phyloP scores from a whole-genome alignment of 305 asterid species.

The Rubia tinctorum region DNA sequence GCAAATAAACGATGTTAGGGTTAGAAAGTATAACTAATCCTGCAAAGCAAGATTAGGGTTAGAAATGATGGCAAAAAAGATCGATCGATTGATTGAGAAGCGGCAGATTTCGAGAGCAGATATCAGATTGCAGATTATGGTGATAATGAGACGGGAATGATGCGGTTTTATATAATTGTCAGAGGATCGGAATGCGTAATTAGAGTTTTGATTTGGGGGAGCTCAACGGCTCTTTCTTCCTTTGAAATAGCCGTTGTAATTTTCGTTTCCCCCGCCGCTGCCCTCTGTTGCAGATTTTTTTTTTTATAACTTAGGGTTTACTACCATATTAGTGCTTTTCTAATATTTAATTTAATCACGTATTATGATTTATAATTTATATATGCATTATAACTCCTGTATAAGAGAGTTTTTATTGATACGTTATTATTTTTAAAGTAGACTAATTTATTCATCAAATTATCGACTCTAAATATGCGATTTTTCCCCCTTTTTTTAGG shows the following conservation, averaged over 20 bases:
- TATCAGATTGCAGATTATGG: background rate
- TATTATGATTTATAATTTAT: too few relatives aligned
- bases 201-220: background rate
- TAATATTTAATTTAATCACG: too few relatives aligned
- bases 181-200: background rate
- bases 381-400: too few relatives aligned
- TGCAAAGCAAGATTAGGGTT: conserved; percentile 37
- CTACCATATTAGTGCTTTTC: too few relatives aligned
- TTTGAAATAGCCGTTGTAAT: conserved; percentile 24
- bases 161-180: background rate
- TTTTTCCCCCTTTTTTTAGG: too few relatives aligned
- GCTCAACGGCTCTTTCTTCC: conserved; percentile 27
- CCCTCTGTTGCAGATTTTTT: background rate
- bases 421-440: too few relatives aligned
- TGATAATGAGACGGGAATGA: background rate
- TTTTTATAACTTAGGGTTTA: background rate
- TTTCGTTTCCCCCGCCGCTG: conserved; percentile 4
- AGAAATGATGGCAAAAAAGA: background rate
- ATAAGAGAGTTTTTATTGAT: too few relatives aligned
- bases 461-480: too few relatives aligned
- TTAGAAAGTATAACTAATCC: conserved; percentile 22
- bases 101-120: background rate
- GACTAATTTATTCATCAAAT: too few relatives aligned
- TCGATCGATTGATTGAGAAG: background rate
- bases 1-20: conserved; percentile 3